A percentile compares a stretch with the other conserved stretches of the same genome.
These are phyloP conservation scores for Lophiostoma macrostomum DNA, from an alignment of 495 filamentous ascomycete genomes.

Conservation along the genomic window DNA sequence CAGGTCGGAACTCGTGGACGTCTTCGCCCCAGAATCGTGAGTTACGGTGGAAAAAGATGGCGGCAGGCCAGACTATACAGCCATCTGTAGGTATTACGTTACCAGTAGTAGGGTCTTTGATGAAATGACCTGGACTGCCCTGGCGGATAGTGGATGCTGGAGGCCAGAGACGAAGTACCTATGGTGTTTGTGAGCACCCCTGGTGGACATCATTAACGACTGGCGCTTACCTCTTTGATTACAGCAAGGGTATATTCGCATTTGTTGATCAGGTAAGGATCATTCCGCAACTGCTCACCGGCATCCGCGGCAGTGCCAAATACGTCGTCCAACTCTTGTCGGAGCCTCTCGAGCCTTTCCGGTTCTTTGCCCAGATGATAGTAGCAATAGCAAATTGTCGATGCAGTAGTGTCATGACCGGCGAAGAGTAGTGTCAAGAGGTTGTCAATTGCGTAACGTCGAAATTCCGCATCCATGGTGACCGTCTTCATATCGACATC, in stretches of 20 bases:
- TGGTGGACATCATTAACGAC: too few species aligned
- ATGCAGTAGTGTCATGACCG: slow-evolving; percentile 49
- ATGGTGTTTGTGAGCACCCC: too few species aligned
- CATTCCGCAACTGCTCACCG: slow-evolving; percentile 6
- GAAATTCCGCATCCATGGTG: slow-evolving; percentile 33
- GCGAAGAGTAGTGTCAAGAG: slow-evolving; percentile 44
- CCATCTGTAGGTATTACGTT: slow-evolving; percentile 37
- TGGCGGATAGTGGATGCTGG: slow-evolving; percentile 32
- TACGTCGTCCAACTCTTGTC: slow-evolving; percentile 41
- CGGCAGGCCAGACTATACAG: slow-evolving; percentile 31
- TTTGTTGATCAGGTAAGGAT: slow-evolving; percentile 33
- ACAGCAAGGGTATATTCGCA: slow-evolving; percentile 37
- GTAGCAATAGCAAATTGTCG: slow-evolving; percentile 42
- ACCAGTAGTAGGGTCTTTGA: slow-evolving; percentile 33
- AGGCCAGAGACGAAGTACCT: slow-evolving; percentile 33
- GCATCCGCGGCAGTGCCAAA: slow-evolving; percentile 35
- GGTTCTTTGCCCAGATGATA: slow-evolving; percentile 43
- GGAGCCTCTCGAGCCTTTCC: slow-evolving; percentile 35
- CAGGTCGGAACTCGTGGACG: slow-evolving; percentile 20
- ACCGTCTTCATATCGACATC: slow-evolving; percentile 3
- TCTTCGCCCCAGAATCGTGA: slow-evolving; percentile 11
- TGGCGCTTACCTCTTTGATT: slow-evolving; percentile 35
- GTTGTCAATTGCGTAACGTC: slow-evolving; percentile 34
- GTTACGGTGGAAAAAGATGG: slow-evolving; percentile 30
- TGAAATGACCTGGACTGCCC: slow-evolving; percentile 26